Base-by-base conservation (phyloP, 139 green algal species). In the Picocystis salinarum region DNA sequence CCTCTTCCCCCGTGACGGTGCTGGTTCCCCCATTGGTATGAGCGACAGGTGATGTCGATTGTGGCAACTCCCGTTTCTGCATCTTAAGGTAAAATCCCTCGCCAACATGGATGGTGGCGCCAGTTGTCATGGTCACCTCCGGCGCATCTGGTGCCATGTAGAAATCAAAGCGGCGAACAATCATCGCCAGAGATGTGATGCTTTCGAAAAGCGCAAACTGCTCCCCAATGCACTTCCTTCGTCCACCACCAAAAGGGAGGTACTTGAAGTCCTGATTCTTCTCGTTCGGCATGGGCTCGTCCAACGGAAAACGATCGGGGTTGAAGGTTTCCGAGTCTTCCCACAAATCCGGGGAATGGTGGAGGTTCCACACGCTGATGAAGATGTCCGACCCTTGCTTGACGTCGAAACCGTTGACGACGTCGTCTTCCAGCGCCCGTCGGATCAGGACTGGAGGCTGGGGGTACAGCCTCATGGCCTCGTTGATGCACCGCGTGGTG, bases 61-160 rank as follows among this genome's bases (percentile, higher is more conserved):
- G 12, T 5, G 50, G 10, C 3, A 44, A 18, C 5, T 12, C 33
- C 6, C 65, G 44, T 12, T 49, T 42, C 44, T 36, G 24, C 23
- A 74, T 53, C 0, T n/a, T 66, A 24, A 61, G 48, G 25, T 64
- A 61, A 31, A 96, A 52, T 4, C 88, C 88, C 28, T 89, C 80
- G 6, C 76, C 80, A 19, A 86, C 96, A 71, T 98, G 88, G 47
- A 98, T 95, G 23, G 87, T 98, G 24, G 88, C 88, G 1, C 88
- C 85, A 23, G 67, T 80, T 10, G 74, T 86, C 75, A 83, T 83
- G 39, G 52, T 70, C 5, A 83, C 67, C 28, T 47, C 51, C 0
- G 69, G 71, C 23, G 69, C 70, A 41, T 67, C 50, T 11, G 50
- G 41, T 4, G 56, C 70, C 9, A 80, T 42, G 10, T 34, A 48